Conservation (phyloP, 2,329 filamentous ascomycete genomes). For the Venturia nashicola region DNA sequence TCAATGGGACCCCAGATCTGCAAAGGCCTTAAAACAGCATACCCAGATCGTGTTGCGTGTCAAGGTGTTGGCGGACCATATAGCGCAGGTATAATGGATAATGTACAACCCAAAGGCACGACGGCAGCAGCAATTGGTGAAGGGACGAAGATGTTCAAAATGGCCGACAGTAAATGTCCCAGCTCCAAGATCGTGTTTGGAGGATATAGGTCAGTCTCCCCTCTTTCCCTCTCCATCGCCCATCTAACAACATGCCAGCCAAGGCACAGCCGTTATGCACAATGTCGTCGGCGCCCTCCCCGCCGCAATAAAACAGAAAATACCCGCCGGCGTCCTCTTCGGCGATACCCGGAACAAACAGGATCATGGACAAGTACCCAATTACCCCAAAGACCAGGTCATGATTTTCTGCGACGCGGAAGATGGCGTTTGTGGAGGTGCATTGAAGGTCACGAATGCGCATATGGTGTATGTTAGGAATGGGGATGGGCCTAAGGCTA, state of each 20-base stretch:
- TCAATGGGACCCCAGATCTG: conserved; percentile 11
- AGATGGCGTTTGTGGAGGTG: conserved; percentile 39
- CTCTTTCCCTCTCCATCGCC: conserved; percentile 14
- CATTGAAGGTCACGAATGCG: conserved; percentile 18
- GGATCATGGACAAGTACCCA: conserved; percentile 27
- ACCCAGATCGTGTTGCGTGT: conserved; percentile 18
- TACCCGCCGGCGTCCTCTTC: conserved; percentile 31
- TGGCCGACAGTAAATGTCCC: conserved; percentile 32
- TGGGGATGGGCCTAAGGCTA: background rate
- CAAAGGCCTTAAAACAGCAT: background rate
- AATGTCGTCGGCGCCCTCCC: conserved; percentile 20
- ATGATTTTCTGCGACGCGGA: conserved; percentile 37
- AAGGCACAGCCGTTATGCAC: conserved; percentile 24
- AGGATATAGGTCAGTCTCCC: conserved; percentile 28
- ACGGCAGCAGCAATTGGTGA: conserved; percentile 27
- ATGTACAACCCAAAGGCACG: conserved; percentile 28
- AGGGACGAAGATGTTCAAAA: conserved; percentile 27
- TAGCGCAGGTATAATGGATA: conserved; percentile 23
- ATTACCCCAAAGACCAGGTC: conserved; percentile 29
- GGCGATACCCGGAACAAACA: conserved; percentile 33
- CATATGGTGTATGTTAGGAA: conserved; percentile 8
- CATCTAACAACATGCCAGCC: conserved; percentile 11
- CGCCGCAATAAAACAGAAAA: conserved; percentile 16
- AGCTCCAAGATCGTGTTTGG: conserved; percentile 30
- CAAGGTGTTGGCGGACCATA: conserved; percentile 35